Base-by-base conservation (phyloP, 2,329 filamentous ascomycete genomes). In the Talaromyces piceae region DNA sequence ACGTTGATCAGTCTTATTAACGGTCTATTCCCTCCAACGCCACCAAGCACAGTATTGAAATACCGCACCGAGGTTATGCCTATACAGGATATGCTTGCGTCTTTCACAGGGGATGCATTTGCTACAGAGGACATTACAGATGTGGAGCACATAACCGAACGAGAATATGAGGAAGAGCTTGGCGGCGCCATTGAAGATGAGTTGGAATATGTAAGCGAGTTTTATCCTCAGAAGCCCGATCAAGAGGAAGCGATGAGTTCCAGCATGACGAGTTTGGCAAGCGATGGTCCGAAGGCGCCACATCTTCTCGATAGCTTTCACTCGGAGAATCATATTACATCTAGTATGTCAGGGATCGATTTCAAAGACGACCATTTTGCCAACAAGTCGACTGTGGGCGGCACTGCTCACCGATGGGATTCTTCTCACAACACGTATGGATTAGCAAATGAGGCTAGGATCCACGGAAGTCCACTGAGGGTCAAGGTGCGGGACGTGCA, bases 61-160 rank as follows among this genome's bases (percentile, higher is more conserved):
- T 98, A 95, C 66, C 81, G 88, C 30, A 96, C 91, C 0, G 82
- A 91, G 55, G 80, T 95, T 3, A 83, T 95, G 54, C 90, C 90
- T 0, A 80, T 98, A 5, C 77, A 93, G 60, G 87, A 97, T 59
- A 82, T 98, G 69, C 80, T 98, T 55, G 86, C 89, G 4, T 96
- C 91, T 0, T 89, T 98, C 58, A 88, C 88, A 5, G 88, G 88
- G 1, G 88, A 96, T 66, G 88, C 88, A 0, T 90, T 95, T 64
- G 79, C 61, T 12, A 64, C 65, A 25, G 65, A 70, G 26, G 54
- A 59, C 11, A 45, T 51, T 13, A 52, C 59, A 23, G 58, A 60
- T 23, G 50, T 57, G 8, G 60, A 64, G 26, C 55, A 61, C 45
- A 33, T 54, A 1, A 71, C 76, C 47, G 74, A 77, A 49, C 72